phyloP scores from a whole-genome alignment of 768 basidiomycete genomes.

The Mrakia hoshinonis region DNA sequence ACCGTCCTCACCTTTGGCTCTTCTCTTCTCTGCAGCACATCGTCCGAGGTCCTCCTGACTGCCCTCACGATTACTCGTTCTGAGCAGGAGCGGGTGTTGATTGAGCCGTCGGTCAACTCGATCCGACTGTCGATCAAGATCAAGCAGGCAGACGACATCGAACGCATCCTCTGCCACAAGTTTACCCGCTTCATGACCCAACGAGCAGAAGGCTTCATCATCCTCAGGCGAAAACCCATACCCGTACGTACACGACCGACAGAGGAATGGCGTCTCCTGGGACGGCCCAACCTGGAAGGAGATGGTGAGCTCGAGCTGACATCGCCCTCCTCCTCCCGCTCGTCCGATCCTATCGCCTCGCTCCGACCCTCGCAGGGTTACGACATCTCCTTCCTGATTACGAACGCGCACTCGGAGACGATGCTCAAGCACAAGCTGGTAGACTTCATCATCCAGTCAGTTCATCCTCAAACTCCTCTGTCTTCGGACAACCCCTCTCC shows the following conservation, averaged over 20 bases:
- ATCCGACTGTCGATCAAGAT: slow-evolving; percentile 95
- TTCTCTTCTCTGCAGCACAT: slow-evolving; percentile 56
- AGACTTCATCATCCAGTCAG: slow-evolving; percentile 97
- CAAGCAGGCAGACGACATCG: slow-evolving; percentile 98
- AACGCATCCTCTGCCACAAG: slow-evolving; percentile 91
- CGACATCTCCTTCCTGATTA: slow-evolving; percentile 96
- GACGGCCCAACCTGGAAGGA: neutral
- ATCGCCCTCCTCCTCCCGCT: neutral
- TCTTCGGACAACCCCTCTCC: neutral
- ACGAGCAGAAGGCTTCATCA: slow-evolving; percentile 92
- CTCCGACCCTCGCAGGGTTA: slow-evolving; percentile 61
- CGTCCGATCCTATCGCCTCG: neutral
- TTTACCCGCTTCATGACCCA: slow-evolving; percentile 99
- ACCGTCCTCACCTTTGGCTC: neutral
- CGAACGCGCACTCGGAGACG: slow-evolving; percentile 90
- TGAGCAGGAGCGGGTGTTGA: slow-evolving; percentile 91
- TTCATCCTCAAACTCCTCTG: slow-evolving; percentile 19
- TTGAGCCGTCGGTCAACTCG: slow-evolving; percentile 95
- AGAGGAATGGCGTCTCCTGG: neutral
- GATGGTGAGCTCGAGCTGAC: slow-evolving; percentile 4
- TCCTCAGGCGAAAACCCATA: slow-evolving; percentile 88
- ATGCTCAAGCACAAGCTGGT: slow-evolving; percentile 99
- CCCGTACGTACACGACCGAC: slow-evolving; percentile 49
- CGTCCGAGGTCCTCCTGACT: slow-evolving; percentile 88
- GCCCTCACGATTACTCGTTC: slow-evolving; percentile 91